Evolutionary conservation across 2,329 filamentous ascomycete genomes (phyloP), one percentile per base, ranked within the genome.

Genomic region (Ophidiomyces ophidiicola): DNA sequence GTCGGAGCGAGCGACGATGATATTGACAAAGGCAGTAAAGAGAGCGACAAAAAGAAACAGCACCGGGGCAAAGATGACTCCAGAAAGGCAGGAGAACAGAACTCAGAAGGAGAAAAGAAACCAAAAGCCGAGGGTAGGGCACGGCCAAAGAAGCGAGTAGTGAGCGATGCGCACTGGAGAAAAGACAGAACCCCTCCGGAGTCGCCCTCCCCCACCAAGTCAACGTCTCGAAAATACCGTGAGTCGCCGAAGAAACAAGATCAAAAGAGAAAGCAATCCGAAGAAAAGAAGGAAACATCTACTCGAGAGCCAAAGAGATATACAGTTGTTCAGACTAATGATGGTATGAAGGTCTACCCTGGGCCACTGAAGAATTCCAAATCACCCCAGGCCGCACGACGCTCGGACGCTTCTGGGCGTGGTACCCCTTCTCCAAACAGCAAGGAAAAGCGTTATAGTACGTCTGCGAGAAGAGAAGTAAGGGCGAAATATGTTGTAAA

Each of bases 91-190:
- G 54, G 57, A 43, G 43, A 47, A 48, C 59, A 43, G 46, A 48
- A 47, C 48, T 46, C 46, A 39, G 32, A 36, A 32, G 40, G 43
- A 24, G 24, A 23, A 41, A 35, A 36, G 42, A 46, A 32, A 45
- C 41, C 33, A 19, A 38, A 37, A 35, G 28, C 14, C 42, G 44
- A 18, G 28, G 48, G 11, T 18, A 42, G 24, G 44, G 66, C 55
- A 54, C 65, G 61, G 32, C 88, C 88, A 11, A 86, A 84, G 63
- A 94, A 93, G 69, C 76, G 87, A 46, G 84, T 96, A 39, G 76
- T 94, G 45, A 94, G 87, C 57, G 88, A 96, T 62, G 81, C 82
- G 39, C 83, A 94, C 62, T 96, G 88, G 57, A 72, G 70, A 45
- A 70, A 68, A 43, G 71, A 68, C 44, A 69, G 66, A 43, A 69